A percentile compares a stretch with the other conserved stretches of the same genome.
phyloP scores from a whole-genome alignment of 2,329 filamentous ascomycete genomes.

The Ophiostoma sp. region DNA sequence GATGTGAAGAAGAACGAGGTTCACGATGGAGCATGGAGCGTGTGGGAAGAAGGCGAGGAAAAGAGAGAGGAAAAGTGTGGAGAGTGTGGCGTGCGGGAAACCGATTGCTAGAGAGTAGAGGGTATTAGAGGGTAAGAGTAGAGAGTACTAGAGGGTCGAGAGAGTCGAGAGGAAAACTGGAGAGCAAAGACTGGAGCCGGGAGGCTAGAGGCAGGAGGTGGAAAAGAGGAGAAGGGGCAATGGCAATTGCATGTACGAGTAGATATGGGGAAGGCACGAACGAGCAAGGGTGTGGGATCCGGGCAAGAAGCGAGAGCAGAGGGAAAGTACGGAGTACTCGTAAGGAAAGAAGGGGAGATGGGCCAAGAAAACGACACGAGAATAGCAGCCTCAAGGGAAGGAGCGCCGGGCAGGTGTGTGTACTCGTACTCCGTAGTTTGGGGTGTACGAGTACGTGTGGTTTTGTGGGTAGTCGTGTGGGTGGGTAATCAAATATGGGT shows the following conservation, averaged over 20 bases:
- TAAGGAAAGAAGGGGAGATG: not conserved
- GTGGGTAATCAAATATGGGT: constrained; percentile 10
- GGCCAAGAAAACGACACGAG: not conserved
- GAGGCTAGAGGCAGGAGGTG: not conserved
- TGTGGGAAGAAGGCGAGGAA: constrained; percentile 6
- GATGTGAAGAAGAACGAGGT: constrained; percentile 10
- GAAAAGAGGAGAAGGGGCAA: not conserved
- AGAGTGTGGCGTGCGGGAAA: constrained; percentile 5
- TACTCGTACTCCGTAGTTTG: not conserved
- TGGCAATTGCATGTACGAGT: not conserved
- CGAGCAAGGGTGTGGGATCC: constrained; percentile 2
- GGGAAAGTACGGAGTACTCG: constrained; percentile 5
- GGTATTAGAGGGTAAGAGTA: not conserved
- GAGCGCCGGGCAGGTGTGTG: constrained; percentile 6
- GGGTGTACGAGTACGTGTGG: constrained; percentile 8
- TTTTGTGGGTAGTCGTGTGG: constrained; percentile 4
- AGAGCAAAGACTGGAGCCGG: constrained; percentile 1
- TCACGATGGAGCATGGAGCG: constrained; percentile 12
- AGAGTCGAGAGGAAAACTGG: not conserved
- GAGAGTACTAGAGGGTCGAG: not conserved
- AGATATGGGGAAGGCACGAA: constrained; percentile 10
- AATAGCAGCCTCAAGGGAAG: not conserved
- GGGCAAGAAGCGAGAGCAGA: constrained; percentile 1
- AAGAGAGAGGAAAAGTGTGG: constrained; percentile 17
- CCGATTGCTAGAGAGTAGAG: not conserved